phyloP scores from a whole-genome alignment of 805 yeast genomes.

The Huiozyma naganishii region DNA sequence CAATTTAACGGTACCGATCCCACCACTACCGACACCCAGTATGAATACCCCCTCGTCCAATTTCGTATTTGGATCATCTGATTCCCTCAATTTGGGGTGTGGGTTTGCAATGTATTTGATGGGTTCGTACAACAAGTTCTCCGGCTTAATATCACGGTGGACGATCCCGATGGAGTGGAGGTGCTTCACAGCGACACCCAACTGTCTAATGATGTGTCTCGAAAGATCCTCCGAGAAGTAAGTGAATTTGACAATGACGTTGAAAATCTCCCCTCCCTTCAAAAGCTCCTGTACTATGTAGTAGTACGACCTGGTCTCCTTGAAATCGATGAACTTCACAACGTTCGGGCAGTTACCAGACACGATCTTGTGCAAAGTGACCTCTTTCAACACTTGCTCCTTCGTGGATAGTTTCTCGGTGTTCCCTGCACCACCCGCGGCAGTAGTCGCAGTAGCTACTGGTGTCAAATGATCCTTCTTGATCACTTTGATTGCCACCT shows the following conservation, averaged over 20 bases:
- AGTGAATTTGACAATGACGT: constrained; percentile 55
- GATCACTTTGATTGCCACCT: constrained; percentile 48
- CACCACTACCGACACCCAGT: constrained; percentile 83
- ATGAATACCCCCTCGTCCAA: constrained; percentile 79
- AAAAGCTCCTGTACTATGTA: constrained; percentile 64
- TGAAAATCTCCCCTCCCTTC: constrained; percentile 69
- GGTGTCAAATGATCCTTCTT: constrained; percentile 60
- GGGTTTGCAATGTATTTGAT: constrained; percentile 39
- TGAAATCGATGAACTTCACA: constrained; percentile 53
- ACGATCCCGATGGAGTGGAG: constrained; percentile 70
- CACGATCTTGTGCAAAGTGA: constrained; percentile 54
- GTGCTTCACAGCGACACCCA: constrained; percentile 54
- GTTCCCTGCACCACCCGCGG: constrained; percentile 2
- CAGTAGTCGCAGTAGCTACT: constrained; percentile 17
- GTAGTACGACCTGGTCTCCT: constrained; percentile 50
- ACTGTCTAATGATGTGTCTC: constrained; percentile 52
- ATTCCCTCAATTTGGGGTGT: constrained; percentile 36
- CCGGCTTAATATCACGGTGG: constrained; percentile 78
- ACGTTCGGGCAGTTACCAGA: constrained; percentile 42
- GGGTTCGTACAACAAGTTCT: constrained; percentile 56
- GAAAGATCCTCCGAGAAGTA: constrained; percentile 56
- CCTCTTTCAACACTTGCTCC: constrained; percentile 70
- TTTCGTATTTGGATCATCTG: constrained; percentile 61
- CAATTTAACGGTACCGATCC: constrained; percentile 77
- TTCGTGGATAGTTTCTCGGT: constrained; percentile 18